A percentile compares a stretch with the other conserved stretches of the same genome.
phyloP scores from a whole-genome alignment of 345 rosid genomes.

The Trapa incisa region DNA sequence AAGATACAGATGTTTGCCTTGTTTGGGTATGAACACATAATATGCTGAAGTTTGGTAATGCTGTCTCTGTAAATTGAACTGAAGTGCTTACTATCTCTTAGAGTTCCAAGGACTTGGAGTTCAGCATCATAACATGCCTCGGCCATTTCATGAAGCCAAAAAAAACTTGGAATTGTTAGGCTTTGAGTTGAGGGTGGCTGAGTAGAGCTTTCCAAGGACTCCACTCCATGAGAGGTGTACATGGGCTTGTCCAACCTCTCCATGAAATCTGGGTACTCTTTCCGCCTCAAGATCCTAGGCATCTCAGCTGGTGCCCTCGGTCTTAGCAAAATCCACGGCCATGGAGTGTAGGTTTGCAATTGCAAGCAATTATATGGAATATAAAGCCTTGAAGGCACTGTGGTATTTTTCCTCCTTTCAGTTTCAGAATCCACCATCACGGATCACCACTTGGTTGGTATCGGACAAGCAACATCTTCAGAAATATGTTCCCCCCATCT shows the following conservation, averaged over 20 bases:
- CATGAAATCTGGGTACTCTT: constrained; percentile 82
- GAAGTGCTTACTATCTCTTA: no score
- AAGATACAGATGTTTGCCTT: background rate
- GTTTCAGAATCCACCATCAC: background rate
- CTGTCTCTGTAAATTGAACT: no score
- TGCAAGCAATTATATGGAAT: constrained; percentile 4
- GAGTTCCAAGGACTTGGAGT: no score
- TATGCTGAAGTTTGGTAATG: no score
- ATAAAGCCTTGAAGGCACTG: background rate
- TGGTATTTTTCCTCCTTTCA: background rate
- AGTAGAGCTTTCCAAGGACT: constrained; percentile 71
- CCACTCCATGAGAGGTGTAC: constrained; percentile 38
- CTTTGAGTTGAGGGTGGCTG: constrained; percentile 28
- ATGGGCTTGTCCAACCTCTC: constrained; percentile 50
- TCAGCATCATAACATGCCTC: constrained; percentile 41
- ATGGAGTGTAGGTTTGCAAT: constrained; percentile 82
- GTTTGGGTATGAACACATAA: background rate
- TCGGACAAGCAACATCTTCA: constrained; percentile 63
- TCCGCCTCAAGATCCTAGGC: constrained; percentile 69
- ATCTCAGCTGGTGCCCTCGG: constrained; percentile 87
- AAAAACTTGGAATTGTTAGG: constrained; percentile 17
- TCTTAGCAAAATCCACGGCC: constrained; percentile 93
- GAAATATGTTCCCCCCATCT: constrained; percentile 40
- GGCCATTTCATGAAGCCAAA: constrained; percentile 28
- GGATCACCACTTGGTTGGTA: constrained; percentile 66